Conservation (phyloP, 495 filamentous ascomycete species). For the Ascodesmis nigricans region DNA sequence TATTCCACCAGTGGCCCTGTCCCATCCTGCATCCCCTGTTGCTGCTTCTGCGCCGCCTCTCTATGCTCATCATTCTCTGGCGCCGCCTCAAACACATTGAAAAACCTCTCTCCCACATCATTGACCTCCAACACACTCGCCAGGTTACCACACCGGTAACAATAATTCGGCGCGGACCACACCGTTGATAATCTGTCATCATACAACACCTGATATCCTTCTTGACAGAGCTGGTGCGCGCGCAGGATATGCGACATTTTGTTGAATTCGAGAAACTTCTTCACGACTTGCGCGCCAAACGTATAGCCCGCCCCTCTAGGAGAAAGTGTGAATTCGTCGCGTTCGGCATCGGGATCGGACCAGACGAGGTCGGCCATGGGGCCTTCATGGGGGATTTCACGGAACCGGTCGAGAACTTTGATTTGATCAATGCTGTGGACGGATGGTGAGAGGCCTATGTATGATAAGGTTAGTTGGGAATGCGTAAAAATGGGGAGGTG, state of each 20-base stretch:
- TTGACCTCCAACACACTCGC: conserved; percentile 91
- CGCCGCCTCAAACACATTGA: conserved; percentile 92
- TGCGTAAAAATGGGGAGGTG: background rate
- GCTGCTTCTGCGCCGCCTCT: conserved; percentile 33
- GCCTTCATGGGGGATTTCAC: conserved; percentile 93
- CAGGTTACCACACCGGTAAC: conserved; percentile 90
- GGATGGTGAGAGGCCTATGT: conserved; percentile 61
- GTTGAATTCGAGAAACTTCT: conserved; percentile 93
- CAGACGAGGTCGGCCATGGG: conserved; percentile 99
- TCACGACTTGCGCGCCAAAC: conserved; percentile 89
- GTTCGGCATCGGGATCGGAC: conserved; percentile 87
- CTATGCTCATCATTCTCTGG: conserved; percentile 88
- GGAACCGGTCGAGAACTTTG: conserved; percentile 96
- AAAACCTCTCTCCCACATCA: conserved; percentile 71
- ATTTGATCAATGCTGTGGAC: conserved; percentile 99
- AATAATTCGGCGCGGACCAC: conserved; percentile 95
- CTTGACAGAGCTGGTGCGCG: conserved; percentile 91
- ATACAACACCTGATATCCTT: conserved; percentile 88
- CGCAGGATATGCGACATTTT: conserved; percentile 89
- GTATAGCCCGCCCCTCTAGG: conserved; percentile 91
- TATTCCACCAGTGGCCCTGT: conserved; percentile 44
- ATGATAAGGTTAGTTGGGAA: conserved; percentile 1
- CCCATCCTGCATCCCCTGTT: conserved; percentile 42
- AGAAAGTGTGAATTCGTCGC: conserved; percentile 87
- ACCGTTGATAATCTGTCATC: conserved; percentile 87